Evolutionary conservation across 2,329 filamentous ascomycete species (phyloP).

Genomic region (Fusarium austroafricanum): DNA sequence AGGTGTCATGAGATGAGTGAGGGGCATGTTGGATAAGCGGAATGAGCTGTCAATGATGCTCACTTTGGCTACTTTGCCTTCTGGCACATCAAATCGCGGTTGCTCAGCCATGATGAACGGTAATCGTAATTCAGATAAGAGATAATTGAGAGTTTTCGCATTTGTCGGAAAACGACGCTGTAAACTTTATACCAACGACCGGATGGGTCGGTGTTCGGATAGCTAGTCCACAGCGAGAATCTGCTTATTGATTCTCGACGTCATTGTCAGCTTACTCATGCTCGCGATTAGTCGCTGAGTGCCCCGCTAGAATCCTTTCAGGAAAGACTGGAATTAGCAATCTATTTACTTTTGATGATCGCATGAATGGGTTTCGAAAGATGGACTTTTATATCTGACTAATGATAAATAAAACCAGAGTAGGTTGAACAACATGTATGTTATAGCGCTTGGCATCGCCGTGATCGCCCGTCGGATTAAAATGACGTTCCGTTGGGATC

Average conservation of each 20-base stretch:
- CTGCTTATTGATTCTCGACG: background rate
- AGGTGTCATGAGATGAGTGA: slow-evolving; percentile 4
- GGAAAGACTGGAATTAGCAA: background rate
- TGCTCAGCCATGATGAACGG: too few species aligned
- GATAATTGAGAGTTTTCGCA: too few species aligned
- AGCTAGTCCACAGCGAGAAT: too few species aligned
- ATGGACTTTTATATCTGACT: background rate
- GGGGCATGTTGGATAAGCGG: background rate
- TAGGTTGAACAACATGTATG: background rate
- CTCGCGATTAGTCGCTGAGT: too few species aligned
- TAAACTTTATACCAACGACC: background rate
- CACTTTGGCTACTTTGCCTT: slow-evolving; percentile 6
- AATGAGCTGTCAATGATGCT: slow-evolving; percentile 24
- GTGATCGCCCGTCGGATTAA: background rate
- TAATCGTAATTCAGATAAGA: too few species aligned
- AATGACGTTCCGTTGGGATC: background rate
- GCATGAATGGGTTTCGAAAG: background rate
- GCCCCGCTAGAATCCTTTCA: too few species aligned
- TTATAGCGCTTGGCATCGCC: too few species aligned
- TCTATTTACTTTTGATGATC: background rate
- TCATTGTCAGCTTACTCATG: background rate
- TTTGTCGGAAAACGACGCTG: too few species aligned
- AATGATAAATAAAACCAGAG: too few species aligned
- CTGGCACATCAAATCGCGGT: slow-evolving; percentile 8
- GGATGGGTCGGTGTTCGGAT: background rate